Evolutionary conservation across 2,329 filamentous ascomycete genomes (phyloP), one percentile per base, ranked within the genome.

Genomic region (Sporothrix brasiliensis): DNA sequence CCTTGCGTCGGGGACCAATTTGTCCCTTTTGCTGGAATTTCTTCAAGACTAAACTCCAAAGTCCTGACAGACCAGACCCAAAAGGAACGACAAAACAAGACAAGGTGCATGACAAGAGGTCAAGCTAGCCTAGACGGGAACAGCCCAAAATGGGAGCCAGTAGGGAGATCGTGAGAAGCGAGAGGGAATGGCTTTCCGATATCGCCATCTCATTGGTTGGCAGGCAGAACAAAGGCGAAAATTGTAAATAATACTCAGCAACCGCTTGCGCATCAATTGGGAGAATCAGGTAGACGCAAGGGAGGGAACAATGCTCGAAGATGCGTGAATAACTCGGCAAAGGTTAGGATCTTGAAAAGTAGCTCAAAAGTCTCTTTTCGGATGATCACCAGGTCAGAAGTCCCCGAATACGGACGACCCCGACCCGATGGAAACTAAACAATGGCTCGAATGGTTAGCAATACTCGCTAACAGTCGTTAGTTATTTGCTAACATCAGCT

Each of bases 11-110:
- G 16, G 27, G 24, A 9, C 61, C 24, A 65, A 13, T 65, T 65
- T 30, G 21, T 65, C 61, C 61, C 44, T 34, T 65, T 65, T 65
- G 61, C 44, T 65, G 61, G 60, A 14, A 65, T 50, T 65, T 65
- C 61, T 65, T 65, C 61, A 65, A 50, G 47, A 44, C 61, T 50
- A 65, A n/a, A 4, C 34, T 19, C n/a, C 56, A 21, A 13, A 44
- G 27, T 16, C 53, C 14, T 34, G 27, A 19, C 14, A 39, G 30
- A 24, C 41, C 11, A 14, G 5, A 27, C 21, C 27, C 54, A 58
- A 16, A 61, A 13, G n/a, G 39, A 19, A 39, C 58, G 24, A 50
- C 61, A n/a, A 65, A 65, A 24, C 24, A 11, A 50, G 24, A 65
- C 61, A 65, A 65, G 47, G 14, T 50, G 21, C 58, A 63, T 63